A percentile compares a stretch with the other conserved stretches of the same genome.
These are phyloP conservation scores for Globisporangium barbulae DNA, from an alignment of 352 stramenopile genomes.

Conservation along the genomic window DNA sequence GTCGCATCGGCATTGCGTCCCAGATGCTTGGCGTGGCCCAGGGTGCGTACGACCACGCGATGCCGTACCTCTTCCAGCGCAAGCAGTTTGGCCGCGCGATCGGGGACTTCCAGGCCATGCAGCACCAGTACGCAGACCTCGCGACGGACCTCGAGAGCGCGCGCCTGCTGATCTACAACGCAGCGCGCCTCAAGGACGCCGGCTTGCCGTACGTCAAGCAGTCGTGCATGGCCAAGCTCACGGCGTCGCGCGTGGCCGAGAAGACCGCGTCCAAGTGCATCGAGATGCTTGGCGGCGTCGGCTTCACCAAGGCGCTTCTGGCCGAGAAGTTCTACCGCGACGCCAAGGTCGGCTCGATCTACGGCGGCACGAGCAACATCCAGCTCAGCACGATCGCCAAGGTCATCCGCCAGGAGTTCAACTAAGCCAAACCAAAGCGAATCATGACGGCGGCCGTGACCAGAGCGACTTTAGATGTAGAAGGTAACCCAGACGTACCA, in stretches of 20 bases:
- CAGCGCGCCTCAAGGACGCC: slow-evolving; percentile 88
- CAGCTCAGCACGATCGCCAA: slow-evolving; percentile 89
- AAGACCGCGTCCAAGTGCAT: slow-evolving; percentile 90
- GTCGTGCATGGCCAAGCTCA: slow-evolving; percentile 93
- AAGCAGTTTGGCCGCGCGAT: slow-evolving; percentile 92
- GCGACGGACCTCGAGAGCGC: slow-evolving; percentile 89
- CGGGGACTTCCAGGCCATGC: slow-evolving; percentile 91
- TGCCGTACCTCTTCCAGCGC: slow-evolving; percentile 92
- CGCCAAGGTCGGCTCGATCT: slow-evolving; percentile 95
- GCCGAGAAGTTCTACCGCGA: slow-evolving; percentile 95
- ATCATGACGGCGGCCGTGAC: not conserved
- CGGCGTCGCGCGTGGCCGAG: slow-evolving; percentile 90
- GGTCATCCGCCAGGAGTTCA: slow-evolving; percentile 66
- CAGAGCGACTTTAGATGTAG: not conserved
- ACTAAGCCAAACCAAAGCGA: too few relatives aligned
- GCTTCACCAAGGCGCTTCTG: slow-evolving; percentile 89
- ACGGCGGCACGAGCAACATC: slow-evolving; percentile 95
- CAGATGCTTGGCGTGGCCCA: slow-evolving; percentile 94
- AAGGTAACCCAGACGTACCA: not conserved
- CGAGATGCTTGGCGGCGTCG: slow-evolving; percentile 90
- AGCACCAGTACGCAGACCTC: slow-evolving; percentile 93
- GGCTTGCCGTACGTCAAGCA: slow-evolving; percentile 91
- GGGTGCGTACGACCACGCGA: slow-evolving; percentile 87
- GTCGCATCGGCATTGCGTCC: slow-evolving; percentile 93
- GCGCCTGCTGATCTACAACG: slow-evolving; percentile 91